Percentiles rank a stretch among this genome's conserved stretches.
phyloP scores from a whole-genome alignment of 768 basidiomycete genomes.

The Lactifluus piperatus region DNA sequence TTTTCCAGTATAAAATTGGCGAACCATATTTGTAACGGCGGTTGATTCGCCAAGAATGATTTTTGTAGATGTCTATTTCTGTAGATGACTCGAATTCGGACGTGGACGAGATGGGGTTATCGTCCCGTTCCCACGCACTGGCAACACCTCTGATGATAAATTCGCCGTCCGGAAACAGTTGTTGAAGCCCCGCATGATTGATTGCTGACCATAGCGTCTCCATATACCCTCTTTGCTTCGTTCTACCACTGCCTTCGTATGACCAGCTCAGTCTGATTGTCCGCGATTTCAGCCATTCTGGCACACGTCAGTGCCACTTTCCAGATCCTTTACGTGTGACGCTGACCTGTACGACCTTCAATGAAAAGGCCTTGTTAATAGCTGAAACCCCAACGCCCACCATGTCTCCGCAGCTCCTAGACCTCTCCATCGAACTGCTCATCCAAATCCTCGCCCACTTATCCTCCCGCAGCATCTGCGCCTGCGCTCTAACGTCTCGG shows the following conservation, averaged over 20 bases:
- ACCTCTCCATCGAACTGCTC: slow-evolving; percentile 16
- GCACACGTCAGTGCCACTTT: neutral
- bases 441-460: slow-evolving; percentile 12
- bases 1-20: neutral
- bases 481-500: slow-evolving; percentile 8
- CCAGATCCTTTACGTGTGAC: slow-evolving; percentile 2
- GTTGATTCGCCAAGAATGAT: neutral
- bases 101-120: no score
- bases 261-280: neutral
- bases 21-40: neutral
- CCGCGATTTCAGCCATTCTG: neutral
- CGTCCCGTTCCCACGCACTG: slow-evolving; percentile 1
- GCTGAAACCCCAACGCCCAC: neutral
- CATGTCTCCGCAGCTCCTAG: slow-evolving; percentile 13
- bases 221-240: neutral
- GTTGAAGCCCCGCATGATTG: neutral
- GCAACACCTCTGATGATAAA: neutral
- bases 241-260: neutral
- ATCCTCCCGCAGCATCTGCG: slow-evolving; percentile 10
- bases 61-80: neutral
- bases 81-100: neutral
- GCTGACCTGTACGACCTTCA: neutral
- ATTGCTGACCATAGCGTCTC: neutral
- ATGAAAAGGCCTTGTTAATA: neutral
- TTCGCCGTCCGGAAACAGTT: neutral